Base-by-base conservation (phyloP, 352 stramenopile species). In the Phytophthora brassicae region DNA sequence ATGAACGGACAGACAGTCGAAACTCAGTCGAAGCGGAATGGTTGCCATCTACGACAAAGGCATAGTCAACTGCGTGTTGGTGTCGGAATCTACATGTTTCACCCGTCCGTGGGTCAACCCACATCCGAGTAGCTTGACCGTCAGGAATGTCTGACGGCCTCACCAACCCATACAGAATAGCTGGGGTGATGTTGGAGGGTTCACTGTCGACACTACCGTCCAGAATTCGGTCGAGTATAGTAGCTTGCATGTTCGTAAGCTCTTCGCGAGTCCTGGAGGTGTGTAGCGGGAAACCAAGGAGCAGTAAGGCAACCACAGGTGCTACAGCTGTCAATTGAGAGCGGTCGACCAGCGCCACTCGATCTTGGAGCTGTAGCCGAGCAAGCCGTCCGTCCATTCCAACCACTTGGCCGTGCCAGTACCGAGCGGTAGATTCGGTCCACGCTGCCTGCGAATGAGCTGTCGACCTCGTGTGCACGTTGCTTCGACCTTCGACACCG, bases 391-490 rank as follows among this genome's bases (percentile, higher is more conserved):
- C 47, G 8, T 59, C 47, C 13, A 53, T 16, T 0, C 57, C 57
- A 17, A 65, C 33, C 6, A 59, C 47, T 59, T 65, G 57, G 16
- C 39, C 57, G 35, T 64, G 47, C 39, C 48, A 65, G n/a, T 53
- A 65, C 0, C 31, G 13, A 17, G 1, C 14, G 6, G 57, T 41
- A 0, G 57, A 47, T 22, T 65, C 38, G 0, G 47, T 59, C 57
- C 29, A 55, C 13, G 33, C 47, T 5, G 39, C 47, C 16, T 65
- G 48, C 57, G 57, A 1, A 59, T 29, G 0, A 65, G 31, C 0
- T 43, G 39, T 4, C 41, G 39, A 3, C 28, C 20, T 0, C 29
- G 47, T 1, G 38, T 54, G 6, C 57, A 6, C 9, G 57, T 54
- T 26, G 57, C 57, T 36, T 65, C 48, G 3, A 8, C 38, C 23